Base-by-base conservation (phyloP, 441 rosid genomes). In the Pelargonium myrrhifolium region DNA sequence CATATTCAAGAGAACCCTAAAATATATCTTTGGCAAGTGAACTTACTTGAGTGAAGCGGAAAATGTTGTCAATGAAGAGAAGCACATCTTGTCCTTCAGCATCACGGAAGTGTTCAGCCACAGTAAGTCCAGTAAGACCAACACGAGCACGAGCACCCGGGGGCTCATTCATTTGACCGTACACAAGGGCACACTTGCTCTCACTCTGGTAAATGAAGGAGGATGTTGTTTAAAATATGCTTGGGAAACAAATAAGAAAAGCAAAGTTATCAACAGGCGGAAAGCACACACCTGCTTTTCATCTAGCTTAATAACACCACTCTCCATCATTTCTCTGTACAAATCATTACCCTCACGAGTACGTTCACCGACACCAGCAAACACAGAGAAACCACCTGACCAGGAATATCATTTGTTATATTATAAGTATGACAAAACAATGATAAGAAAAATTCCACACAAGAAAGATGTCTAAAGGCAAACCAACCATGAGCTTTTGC, bases 121-220 rank as follows among this genome's bases (percentile, higher is more conserved):
- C 96, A 39, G 98, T 90, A 53, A 93, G 81, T 49, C 97, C 98
- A 58, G 98, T 93, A n/a, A 93, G 94, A 45, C 98, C 98, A 73
- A 93, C 98, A 83, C 98, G 97, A 31, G 96, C 97, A 85, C 97
- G 98, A 18, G 98, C 98, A 86, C 98, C 98, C 15, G 98, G 98
- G 73, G 98, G 97, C 81, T 93, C 98, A 65, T 93, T 93, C 98
- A 93, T 93, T 89, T 93, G 98, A 68, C 98, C 97, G 1, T 90
- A 93, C n/a, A 93, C 97, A 72, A 93, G 96, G n/a, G 98, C 96
- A 71, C 98, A 90, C 74, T 93, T 90, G 90, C 96, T 93, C 2
- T 89, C 98, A 53, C 91, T 78, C 98, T 92, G 76, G 61, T 20
- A 60, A 18, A 35, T 0, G 9, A n/a, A 28, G n/a, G 68, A 28